Base-by-base conservation (phyloP, 225 moss, liverwort and hornwort species). In the Marchantia paleacea region DNA sequence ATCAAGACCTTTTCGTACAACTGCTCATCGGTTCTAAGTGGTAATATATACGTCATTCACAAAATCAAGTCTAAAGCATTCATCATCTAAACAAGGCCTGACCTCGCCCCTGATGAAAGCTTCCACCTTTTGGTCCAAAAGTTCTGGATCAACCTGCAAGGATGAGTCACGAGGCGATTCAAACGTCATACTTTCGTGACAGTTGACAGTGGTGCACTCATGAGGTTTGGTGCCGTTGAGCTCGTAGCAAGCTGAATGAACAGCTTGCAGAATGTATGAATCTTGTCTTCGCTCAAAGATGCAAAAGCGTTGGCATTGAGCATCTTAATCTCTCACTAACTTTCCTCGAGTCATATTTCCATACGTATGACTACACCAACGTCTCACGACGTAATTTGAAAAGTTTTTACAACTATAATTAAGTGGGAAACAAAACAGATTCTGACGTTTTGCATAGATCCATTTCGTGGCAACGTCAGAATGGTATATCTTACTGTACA, bases 91-190 rank as follows among this genome's bases (percentile, higher is more conserved):
- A 7, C 0, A 73, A 76, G 24, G 73, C 6, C 88, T 80, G 25
- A 85, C 87, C 87, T 89, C 68, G 31, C 86, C 86, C 50, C 66
- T 84, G 8, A 89, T 74, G 10, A 89, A 52, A 12, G 66, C 69
- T 26, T 89, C 79, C 10, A 89, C 75, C 72, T 89, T 84, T 54
- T 81, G 63, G 54, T 89, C 88, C 84, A 99, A 75, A 15, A 82
- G 81, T 80, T 87, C 51, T 24, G 95, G 89, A 70, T 84, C 91
- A 75, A 97, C 85, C 93, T 96, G 92, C 64, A 74, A 85, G 55
- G 47, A 69, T 18, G 58, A 52, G 22, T 52, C 51, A 39, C 50
- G 24, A 22, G 22, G 50, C 28, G 64, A 49, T 53, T 39, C 26
- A 12, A 12, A 28, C 25, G 2, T 18, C 70, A 8, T 31, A 6